Percentiles rank a stretch among this genome's conserved stretches.
These are phyloP conservation scores for Phytophthora cryptogea DNA, from an alignment of 352 stramenopile genomes.

Conservation along the genomic window DNA sequence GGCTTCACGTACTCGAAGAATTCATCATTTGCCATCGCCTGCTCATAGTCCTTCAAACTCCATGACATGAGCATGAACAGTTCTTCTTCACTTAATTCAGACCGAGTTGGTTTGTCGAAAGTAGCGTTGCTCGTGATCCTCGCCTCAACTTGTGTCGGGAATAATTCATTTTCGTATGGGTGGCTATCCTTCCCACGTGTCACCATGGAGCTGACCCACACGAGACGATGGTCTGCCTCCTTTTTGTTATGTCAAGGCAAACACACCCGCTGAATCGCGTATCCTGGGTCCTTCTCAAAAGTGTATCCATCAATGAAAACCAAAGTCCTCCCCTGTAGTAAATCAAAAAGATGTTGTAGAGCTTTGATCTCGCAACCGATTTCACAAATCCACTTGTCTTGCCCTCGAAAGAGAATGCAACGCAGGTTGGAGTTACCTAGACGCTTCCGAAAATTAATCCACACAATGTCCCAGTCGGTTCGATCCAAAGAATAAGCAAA, in stretches of 20 bases:
- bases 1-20: constrained; percentile 12
- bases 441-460: constrained; percentile 1
- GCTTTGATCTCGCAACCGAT: not conserved
- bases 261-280: not conserved
- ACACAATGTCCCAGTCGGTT: constrained; percentile 15
- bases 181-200: constrained; percentile 1
- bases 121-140: not conserved
- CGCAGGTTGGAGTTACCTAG: not conserved
- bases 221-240: constrained; percentile 4
- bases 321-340: not conserved
- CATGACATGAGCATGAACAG: constrained; percentile 7
- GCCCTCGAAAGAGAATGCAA: constrained; percentile 11
- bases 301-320: constrained; percentile 12
- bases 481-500: constrained; percentile 20
- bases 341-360: not conserved
- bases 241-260: not conserved
- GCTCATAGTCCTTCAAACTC: constrained; percentile 11
- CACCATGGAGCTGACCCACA: constrained; percentile 10
- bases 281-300: not conserved
- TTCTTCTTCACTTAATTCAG: not conserved
- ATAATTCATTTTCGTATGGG: too few relatives aligned
- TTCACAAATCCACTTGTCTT: constrained; percentile 5
- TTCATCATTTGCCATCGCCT: constrained; percentile 4
- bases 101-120: not conserved
- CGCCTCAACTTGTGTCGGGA: not conserved